Percentiles rank a stretch among this genome's conserved stretches.
These are phyloP conservation scores for Fusarium anthophilum DNA, from an alignment of 2,329 filamentous ascomycete species.

Conservation along the genomic window DNA sequence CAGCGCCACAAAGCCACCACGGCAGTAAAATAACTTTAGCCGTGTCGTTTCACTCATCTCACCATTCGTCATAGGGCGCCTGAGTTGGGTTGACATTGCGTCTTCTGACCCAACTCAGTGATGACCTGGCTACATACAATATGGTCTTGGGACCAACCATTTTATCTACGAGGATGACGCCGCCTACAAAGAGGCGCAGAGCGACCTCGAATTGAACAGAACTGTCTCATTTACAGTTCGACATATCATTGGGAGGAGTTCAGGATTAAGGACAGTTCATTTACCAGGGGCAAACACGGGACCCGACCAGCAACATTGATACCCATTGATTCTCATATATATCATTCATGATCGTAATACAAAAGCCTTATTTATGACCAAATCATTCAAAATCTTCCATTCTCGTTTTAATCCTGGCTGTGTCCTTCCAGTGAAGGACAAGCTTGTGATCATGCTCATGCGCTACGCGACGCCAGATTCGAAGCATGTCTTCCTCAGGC, in stretches of 20 bases:
- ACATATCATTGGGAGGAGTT: slow-evolving; percentile 22
- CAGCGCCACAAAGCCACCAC: not conserved
- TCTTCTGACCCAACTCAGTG: not conserved
- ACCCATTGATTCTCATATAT: slow-evolving; percentile 13
- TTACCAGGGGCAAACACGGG: not conserved
- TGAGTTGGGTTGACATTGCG: not conserved
- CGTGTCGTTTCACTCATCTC: not conserved
- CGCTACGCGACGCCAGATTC: slow-evolving; percentile 5
- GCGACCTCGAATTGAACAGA: not conserved
- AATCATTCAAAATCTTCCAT: not conserved
- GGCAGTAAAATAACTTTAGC: not conserved
- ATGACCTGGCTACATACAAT: too few species aligned
- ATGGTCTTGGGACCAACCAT: not conserved
- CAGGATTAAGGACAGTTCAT: not conserved
- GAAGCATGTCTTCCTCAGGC: not conserved
- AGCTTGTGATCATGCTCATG: not conserved
- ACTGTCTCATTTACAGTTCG: not conserved
- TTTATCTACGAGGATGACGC: not conserved
- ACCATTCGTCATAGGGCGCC: not conserved
- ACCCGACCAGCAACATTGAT: slow-evolving; percentile 22
- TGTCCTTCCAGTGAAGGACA: slow-evolving; percentile 1
- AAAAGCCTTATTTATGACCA: not conserved
- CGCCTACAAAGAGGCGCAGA: not conserved
- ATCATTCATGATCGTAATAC: not conserved
- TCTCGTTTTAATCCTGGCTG: not conserved